Percentiles rank a stretch among this genome's conserved stretches.
Evolutionary conservation across 805 yeast genomes (phyloP).

Genomic region (Danielia reshetovae): DNA sequence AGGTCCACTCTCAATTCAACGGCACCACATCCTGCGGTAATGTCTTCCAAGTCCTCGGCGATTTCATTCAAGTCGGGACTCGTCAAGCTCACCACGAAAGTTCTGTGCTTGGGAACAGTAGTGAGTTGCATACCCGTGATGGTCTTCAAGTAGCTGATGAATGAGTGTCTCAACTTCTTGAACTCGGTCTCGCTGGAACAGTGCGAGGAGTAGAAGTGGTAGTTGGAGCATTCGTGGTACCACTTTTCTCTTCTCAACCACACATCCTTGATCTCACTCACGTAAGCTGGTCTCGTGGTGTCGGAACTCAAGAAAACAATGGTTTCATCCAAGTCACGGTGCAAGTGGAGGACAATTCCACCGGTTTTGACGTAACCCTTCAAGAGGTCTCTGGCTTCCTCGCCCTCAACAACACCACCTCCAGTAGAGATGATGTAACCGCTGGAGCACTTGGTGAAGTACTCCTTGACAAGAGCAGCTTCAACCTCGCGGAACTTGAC

Average conservation of each 20-base stretch:
- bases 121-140: constrained; percentile 53
- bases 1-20: constrained; percentile 81
- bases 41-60: constrained; percentile 44
- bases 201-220: constrained; percentile 71
- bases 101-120: constrained; percentile 43
- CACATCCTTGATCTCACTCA: constrained; percentile 73
- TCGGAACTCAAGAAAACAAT: constrained; percentile 71
- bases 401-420: constrained; percentile 89
- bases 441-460: constrained; percentile 33
- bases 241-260: constrained; percentile 79
- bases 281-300: constrained; percentile 82
- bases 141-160: constrained; percentile 52
- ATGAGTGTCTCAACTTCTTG: constrained; percentile 51
- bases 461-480: constrained; percentile 48
- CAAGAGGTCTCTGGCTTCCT: constrained; percentile 60
- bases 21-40: constrained; percentile 71
- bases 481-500: constrained; percentile 77
- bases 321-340: constrained; percentile 80
- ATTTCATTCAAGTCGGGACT: constrained; percentile 52
- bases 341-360: constrained; percentile 86
- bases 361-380: constrained; percentile 50
- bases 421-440: constrained; percentile 87
- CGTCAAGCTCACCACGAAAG: constrained; percentile 72
- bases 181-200: constrained; percentile 56
- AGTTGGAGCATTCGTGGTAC: constrained; percentile 79